A percentile compares a stretch with the other conserved stretches of the same genome.
Evolutionary conservation across 2,329 filamentous ascomycete species (phyloP).

Genomic region (Sclerotinia borealis): DNA sequence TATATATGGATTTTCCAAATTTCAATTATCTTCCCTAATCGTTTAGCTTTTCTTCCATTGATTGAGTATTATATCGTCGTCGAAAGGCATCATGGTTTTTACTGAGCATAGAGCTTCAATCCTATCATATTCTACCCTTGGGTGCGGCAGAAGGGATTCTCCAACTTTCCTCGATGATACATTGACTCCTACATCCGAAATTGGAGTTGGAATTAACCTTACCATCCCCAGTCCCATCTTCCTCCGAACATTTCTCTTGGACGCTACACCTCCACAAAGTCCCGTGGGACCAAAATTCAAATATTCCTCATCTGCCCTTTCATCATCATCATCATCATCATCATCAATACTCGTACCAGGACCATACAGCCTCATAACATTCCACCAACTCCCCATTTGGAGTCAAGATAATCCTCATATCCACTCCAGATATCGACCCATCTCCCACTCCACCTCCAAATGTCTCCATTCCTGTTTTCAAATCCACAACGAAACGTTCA

Average conservation of each 20-base stretch:
- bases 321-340: neutral
- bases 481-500: slow-evolving; percentile 40
- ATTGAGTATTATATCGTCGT: neutral
- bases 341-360: neutral
- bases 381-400: slow-evolving; percentile 38
- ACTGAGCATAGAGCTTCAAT: neutral
- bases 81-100: slow-evolving; percentile 7
- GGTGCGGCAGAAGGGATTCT: neutral
- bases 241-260: slow-evolving; percentile 3
- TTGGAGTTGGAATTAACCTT: too few relatives aligned
- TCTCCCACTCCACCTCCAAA: slow-evolving; percentile 33
- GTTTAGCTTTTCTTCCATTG: neutral
- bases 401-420: slow-evolving; percentile 39
- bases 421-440: slow-evolving; percentile 39
- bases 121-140: slow-evolving; percentile 2
- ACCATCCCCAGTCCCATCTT: slow-evolving; percentile 1
- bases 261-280: slow-evolving; percentile 5
- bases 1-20: neutral
- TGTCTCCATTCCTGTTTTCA: slow-evolving; percentile 39
- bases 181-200: neutral
- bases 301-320: neutral
- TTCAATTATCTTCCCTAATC: neutral
- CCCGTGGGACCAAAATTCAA: neutral
- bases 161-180: neutral
- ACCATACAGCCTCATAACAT: neutral